Percentiles rank a stretch among this genome's conserved stretches.
Conservation (phyloP, 78 protist species). For the Chrysochromulina parva region DNA sequence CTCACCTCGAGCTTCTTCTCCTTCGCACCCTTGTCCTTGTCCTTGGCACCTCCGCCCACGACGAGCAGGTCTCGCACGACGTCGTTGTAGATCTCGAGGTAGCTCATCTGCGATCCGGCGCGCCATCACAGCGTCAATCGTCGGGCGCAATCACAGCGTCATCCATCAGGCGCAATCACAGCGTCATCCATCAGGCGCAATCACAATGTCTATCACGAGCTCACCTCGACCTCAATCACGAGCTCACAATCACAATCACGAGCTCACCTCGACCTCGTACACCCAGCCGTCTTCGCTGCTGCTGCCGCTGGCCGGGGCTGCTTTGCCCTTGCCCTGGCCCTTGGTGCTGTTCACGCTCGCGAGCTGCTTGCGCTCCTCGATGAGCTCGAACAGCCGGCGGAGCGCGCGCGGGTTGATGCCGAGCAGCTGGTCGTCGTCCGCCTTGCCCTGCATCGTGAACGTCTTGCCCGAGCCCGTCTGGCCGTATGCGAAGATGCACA, state of each 20-base stretch:
- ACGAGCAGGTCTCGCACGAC: constrained; percentile 36
- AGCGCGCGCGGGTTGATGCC: constrained; percentile 49
- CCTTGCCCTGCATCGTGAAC: constrained; percentile 78
- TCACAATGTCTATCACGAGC: no score
- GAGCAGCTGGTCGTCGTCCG: not conserved
- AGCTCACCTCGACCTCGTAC: not conserved
- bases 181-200: no score
- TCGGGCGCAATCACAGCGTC: no score
- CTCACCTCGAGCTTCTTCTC: not conserved
- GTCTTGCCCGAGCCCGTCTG: constrained; percentile 86
- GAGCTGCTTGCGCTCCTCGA: not conserved
- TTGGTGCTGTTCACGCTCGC: not conserved
- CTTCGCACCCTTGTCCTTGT: not conserved
- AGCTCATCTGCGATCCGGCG: not conserved
- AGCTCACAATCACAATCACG: no score
- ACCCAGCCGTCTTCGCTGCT: not conserved
- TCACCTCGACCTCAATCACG: no score
- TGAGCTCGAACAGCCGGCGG: not conserved
- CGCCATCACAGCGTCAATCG: not conserved
- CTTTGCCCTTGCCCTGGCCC: no score
- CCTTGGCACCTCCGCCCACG: not conserved
- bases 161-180: no score
- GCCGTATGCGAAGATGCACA: constrained; percentile 90
- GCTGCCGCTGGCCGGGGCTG: no score
- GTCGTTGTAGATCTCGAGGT: constrained; percentile 58